Percentiles rank a stretch among this genome's conserved stretches.
Conservation (phyloP, 805 yeast species). For the Cyberlindnera mycetangii region DNA sequence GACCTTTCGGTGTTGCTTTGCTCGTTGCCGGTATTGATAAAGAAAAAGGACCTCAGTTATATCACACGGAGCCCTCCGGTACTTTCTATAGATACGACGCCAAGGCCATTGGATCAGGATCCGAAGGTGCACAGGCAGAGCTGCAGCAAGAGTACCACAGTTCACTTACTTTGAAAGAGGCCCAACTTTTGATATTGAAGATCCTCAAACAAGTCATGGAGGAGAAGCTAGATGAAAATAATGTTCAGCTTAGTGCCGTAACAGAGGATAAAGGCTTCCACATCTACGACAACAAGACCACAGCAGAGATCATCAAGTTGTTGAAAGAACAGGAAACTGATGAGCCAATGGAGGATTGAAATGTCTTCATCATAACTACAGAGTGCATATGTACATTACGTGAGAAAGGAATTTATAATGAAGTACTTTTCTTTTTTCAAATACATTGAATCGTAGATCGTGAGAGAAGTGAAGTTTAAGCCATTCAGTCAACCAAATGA, state of each 20-base stretch:
- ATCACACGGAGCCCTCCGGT: conserved; percentile 99
- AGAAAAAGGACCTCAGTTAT: conserved; percentile 92
- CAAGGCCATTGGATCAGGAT: conserved; percentile 97
- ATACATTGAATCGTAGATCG: not conserved
- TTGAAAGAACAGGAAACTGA: conserved; percentile 69
- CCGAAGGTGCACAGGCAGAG: conserved; percentile 98
- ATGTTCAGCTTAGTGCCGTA: conserved; percentile 92
- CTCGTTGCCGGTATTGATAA: conserved; percentile 92
- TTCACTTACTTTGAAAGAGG: conserved; percentile 86
- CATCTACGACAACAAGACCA: conserved; percentile 78
- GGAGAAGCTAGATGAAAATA: conserved; percentile 91
- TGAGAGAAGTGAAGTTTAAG: not conserved
- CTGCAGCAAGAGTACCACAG: conserved; percentile 94
- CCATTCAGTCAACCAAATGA: conserved; percentile 46
- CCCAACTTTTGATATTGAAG: conserved; percentile 84
- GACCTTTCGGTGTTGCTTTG: conserved; percentile 98
- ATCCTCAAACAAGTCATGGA: conserved; percentile 98
- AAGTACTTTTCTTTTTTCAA: too few species aligned
- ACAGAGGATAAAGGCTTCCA: conserved; percentile 84
- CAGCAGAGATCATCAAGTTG: conserved; percentile 74
- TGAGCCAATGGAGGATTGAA: conserved; percentile 27
- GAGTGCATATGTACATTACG: not conserved
- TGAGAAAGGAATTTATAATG: too few species aligned
- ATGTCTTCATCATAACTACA: not conserved
- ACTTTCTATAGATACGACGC: conserved; percentile 97